Evolutionary conservation across 1,139 yeast genomes (phyloP), one percentile per base, ranked within the genome.

Genomic region (Meyerozyma carpophila): DNA sequence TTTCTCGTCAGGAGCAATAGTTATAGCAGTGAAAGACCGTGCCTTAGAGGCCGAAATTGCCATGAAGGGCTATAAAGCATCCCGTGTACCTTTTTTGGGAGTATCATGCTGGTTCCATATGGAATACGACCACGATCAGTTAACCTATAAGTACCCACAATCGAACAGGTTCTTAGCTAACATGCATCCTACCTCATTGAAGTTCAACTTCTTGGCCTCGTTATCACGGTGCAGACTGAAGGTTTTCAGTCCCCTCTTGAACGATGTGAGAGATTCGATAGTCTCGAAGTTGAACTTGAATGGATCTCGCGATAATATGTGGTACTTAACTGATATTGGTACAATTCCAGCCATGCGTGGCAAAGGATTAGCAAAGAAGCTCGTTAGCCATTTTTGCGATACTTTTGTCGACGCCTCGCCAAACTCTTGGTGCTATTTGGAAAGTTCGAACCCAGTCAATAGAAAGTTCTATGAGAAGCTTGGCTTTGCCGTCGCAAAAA

Each of bases 391-490:
- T 52, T 56, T 62, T 42, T 47, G 62, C 40, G 58, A 57, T 13
- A 54, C 56, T 43, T 62, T 52, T 47, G 52, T 53, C 20, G 39
- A 41, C 28, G 39, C 45, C 13, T 37, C 41, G 36, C 37, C 50
- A 6, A 53, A 56, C 41, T 44, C 55, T 20, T 59, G 60, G 59
- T 24, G 18, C 37, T 34, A 18, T 41, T 47, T 76, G 52, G 81
- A 76, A 56, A 68, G 75, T 46, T 73, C 80, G 24, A 77, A 76
- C 58, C 76, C 77, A 20, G 65, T 70, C 47, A 76, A 76, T 54
- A 65, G 79, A 44, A 62, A 62, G 44, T 76, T 76, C 45, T 76
- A 76, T 54, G 66, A 65, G 46, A 75, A 74, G 56, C 59, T 76
- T 52, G 79, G 79, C 25, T 76, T 76, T 54, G 59, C 68, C 27